phyloP scores from a whole-genome alignment of 306 rosid genomes.

The Medicago arabica region DNA sequence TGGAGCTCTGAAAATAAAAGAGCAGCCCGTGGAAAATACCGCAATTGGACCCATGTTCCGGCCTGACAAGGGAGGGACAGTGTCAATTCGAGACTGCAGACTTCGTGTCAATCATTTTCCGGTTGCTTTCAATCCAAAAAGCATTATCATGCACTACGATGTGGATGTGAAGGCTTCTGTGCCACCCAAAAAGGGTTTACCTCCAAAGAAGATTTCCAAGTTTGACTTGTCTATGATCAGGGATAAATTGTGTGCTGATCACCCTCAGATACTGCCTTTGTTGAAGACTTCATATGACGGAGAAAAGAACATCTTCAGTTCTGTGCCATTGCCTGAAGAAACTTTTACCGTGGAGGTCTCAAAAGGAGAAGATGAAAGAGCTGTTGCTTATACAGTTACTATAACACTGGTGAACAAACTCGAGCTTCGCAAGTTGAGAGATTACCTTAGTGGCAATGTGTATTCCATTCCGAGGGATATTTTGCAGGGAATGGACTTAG shows the following conservation, averaged over 20 bases:
- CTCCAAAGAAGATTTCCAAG: conserved; percentile 54
- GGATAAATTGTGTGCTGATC: conserved; percentile 53
- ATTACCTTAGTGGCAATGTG: conserved; percentile 49
- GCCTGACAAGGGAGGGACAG: conserved; percentile 65
- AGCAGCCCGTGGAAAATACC: background rate
- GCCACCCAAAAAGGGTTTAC: conserved; percentile 41
- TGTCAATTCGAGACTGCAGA: conserved; percentile 1
- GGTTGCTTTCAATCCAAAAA: conserved; percentile 44
- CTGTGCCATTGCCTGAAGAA: conserved; percentile 55
- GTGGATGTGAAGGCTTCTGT: conserved; percentile 51
- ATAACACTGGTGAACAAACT: conserved; percentile 55
- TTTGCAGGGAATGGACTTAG: conserved; percentile 68
- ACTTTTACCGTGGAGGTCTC: conserved; percentile 49
- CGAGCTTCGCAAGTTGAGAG: conserved; percentile 53
- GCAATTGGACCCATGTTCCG: conserved; percentile 46
- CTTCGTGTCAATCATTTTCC: conserved; percentile 58
- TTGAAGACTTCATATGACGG: conserved; percentile 68
- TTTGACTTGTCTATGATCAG: conserved; percentile 51
- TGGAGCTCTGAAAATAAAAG: background rate
- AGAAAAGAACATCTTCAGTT: conserved; percentile 61
- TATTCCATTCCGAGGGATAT: conserved; percentile 61
- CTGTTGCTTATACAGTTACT: conserved; percentile 44
- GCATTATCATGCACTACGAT: conserved; percentile 56
- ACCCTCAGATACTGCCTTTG: conserved; percentile 35
- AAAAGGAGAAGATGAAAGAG: conserved; percentile 50